These are phyloP conservation scores for Magnaporthales sp. DNA, from an alignment of 2,329 filamentous ascomycete genomes.

Conservation along the genomic window DNA sequence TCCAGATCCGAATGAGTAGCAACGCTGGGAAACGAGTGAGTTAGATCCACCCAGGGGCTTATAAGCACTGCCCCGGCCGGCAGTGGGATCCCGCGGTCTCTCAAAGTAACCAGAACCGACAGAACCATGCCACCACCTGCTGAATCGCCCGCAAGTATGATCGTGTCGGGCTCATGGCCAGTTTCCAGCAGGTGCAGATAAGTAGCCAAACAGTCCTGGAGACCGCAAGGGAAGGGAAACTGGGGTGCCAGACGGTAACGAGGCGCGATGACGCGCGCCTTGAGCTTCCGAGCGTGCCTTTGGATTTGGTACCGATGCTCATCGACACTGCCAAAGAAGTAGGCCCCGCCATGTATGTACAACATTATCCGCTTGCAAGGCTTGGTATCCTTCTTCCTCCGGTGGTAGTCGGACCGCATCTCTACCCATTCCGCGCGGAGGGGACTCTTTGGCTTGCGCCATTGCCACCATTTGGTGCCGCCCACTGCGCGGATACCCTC, in stretches of 20 bases:
- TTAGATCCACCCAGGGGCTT: conserved; percentile 92
- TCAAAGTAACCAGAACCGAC: conserved; percentile 67
- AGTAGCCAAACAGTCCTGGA: conserved; percentile 82
- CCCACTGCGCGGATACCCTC: conserved; percentile 69
- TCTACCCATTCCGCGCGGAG: conserved; percentile 92
- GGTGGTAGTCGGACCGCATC: conserved; percentile 75
- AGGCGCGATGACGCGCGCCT: conserved; percentile 80
- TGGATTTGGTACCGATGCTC: conserved; percentile 99
- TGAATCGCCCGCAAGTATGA: conserved; percentile 85
- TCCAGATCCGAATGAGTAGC: conserved; percentile 63
- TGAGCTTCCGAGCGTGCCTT: conserved; percentile 86
- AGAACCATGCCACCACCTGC: conserved; percentile 88
- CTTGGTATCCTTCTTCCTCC: conserved; percentile 53
- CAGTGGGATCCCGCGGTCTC: conserved; percentile 74
- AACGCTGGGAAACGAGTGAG: conserved; percentile 92
- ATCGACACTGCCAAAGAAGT: conserved; percentile 87
- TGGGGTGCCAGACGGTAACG: conserved; percentile 84
- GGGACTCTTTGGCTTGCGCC: conserved; percentile 58
- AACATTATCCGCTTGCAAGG: conserved; percentile 72
- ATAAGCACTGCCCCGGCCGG: conserved; percentile 87
- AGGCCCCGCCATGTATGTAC: conserved; percentile 89
- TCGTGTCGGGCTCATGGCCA: conserved; percentile 68
- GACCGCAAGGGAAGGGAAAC: conserved; percentile 88
- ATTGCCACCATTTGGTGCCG: conserved; percentile 83
- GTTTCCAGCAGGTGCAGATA: conserved; percentile 71